These are phyloP conservation scores for Escovopsis weberi DNA, from an alignment of 2,329 filamentous ascomycete species.

Conservation along the genomic window DNA sequence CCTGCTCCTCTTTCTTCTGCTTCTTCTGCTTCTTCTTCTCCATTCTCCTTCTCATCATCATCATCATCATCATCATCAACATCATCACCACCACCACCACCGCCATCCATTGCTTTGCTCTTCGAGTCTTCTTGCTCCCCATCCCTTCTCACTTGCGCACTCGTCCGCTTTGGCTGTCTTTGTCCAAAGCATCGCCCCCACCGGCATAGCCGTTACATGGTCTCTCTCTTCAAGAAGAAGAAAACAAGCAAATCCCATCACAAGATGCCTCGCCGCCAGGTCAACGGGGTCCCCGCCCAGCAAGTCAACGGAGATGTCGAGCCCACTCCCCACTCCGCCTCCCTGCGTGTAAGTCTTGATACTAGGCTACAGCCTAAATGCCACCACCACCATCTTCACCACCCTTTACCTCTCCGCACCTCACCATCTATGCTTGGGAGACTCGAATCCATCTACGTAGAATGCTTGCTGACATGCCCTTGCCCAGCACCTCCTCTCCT, in stretches of 20 bases:
- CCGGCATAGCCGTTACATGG: background rate
- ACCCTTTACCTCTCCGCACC: background rate
- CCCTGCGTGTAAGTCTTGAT: conserved; percentile 28
- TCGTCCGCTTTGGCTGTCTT: background rate
- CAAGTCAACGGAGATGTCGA: conserved; percentile 38
- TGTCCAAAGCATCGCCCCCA: too few species aligned
- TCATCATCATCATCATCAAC: too few species aligned
- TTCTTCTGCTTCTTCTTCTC: background rate
- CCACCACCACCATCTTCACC: background rate
- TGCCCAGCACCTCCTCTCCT: conserved; percentile 63
- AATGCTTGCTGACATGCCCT: conserved; percentile 1
- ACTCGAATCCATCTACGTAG: too few species aligned
- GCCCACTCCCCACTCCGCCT: conserved; percentile 30
- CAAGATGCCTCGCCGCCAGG: background rate
- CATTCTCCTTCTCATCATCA: too few species aligned
- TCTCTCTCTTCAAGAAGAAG: background rate
- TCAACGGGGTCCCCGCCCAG: conserved; percentile 12
- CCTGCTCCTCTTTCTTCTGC: background rate
- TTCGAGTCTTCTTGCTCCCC: background rate
- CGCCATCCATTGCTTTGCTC: background rate
- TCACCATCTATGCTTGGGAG: too few species aligned
- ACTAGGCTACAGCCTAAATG: too few species aligned
- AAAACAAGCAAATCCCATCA: background rate
- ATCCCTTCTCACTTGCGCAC: background rate
- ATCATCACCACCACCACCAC: too few species aligned